phyloP scores from a whole-genome alignment of 2,329 filamentous ascomycete genomes.

The Pestalotiopsis sp. region DNA sequence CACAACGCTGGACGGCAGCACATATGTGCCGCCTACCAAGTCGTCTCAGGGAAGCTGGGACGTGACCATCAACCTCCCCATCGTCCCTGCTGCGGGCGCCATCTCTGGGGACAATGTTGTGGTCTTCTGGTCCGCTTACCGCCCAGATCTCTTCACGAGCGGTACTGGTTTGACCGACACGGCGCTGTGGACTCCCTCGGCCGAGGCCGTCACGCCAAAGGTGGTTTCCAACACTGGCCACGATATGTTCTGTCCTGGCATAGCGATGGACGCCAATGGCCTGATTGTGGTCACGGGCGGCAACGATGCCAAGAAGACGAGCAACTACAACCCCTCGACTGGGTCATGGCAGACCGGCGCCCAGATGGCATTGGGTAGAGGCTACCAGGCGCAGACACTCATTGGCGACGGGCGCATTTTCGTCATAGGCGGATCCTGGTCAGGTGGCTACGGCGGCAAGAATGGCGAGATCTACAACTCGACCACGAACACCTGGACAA shows the following conservation, averaged over 20 bases:
- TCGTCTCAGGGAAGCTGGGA: constrained; percentile 33
- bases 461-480: constrained; percentile 59
- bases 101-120: constrained; percentile 28
- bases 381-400: constrained; percentile 55
- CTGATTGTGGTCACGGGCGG: constrained; percentile 57
- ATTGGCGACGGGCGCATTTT: constrained; percentile 58
- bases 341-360: constrained; percentile 41
- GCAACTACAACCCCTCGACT: constrained; percentile 44
- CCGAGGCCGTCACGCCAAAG: constrained; percentile 29
- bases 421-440: constrained; percentile 60
- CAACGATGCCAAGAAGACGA: constrained; percentile 48
- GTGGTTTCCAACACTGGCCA: constrained; percentile 45
- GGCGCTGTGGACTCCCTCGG: constrained; percentile 20
- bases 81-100: constrained; percentile 36
- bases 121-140: constrained; percentile 28
- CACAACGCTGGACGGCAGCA: constrained; percentile 16
- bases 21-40: constrained; percentile 21
- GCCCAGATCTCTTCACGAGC: constrained; percentile 19
- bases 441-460: constrained; percentile 51
- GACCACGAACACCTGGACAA: constrained; percentile 46
- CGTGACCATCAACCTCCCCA: constrained; percentile 36
- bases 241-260: constrained; percentile 62
- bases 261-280: constrained; percentile 50
- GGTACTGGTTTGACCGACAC: constrained; percentile 23
- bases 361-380: constrained; percentile 48